Percentiles rank a stretch among this genome's conserved stretches.
Conservation (phyloP, 2,329 filamentous ascomycete genomes). For the Zasmidium angulare region DNA sequence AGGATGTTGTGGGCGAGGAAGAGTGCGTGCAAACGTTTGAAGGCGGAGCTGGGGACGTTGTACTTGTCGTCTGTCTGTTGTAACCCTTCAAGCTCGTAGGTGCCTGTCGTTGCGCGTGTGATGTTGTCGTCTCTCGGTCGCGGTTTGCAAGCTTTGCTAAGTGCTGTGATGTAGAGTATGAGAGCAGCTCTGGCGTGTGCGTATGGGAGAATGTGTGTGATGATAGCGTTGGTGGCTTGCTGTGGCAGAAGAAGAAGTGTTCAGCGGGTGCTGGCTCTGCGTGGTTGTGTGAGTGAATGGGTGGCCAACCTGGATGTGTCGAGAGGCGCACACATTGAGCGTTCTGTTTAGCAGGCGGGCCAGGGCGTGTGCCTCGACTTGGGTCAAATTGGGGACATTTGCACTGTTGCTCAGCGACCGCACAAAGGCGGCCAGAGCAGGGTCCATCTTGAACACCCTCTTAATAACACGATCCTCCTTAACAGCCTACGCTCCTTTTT, state of each 20-base stretch:
- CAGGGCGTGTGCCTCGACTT: conserved; percentile 3
- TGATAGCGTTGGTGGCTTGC: conserved; percentile 23
- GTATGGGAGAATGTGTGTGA: conserved; percentile 20
- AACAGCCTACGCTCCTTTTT: too few species aligned
- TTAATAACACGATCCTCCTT: too few species aligned
- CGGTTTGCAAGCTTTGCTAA: conserved; percentile 17
- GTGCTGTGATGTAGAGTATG: conserved; percentile 16
- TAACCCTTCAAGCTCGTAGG: conserved; percentile 17
- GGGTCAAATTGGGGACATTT: not conserved
- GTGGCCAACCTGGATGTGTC: conserved; percentile 26
- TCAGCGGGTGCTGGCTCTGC: not conserved
- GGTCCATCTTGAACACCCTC: not conserved
- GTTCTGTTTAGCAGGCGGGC: conserved; percentile 16
- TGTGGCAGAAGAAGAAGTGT: conserved; percentile 1
- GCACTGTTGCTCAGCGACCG: not conserved
- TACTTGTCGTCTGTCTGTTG: not conserved
- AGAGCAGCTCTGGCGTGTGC: conserved; percentile 12
- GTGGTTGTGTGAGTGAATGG: not conserved
- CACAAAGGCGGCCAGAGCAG: not conserved
- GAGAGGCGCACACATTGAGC: conserved; percentile 22
- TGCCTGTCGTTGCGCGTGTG: not conserved
- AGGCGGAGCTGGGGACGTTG: conserved; percentile 10
- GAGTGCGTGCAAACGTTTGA: conserved; percentile 24
- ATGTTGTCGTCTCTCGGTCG: conserved; percentile 2
- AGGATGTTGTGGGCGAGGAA: conserved; percentile 24